A percentile compares a stretch with the other conserved stretches of the same genome.
Conservation (phyloP, 2,329 filamentous ascomycete species). For the Magnaporthales sp. region DNA sequence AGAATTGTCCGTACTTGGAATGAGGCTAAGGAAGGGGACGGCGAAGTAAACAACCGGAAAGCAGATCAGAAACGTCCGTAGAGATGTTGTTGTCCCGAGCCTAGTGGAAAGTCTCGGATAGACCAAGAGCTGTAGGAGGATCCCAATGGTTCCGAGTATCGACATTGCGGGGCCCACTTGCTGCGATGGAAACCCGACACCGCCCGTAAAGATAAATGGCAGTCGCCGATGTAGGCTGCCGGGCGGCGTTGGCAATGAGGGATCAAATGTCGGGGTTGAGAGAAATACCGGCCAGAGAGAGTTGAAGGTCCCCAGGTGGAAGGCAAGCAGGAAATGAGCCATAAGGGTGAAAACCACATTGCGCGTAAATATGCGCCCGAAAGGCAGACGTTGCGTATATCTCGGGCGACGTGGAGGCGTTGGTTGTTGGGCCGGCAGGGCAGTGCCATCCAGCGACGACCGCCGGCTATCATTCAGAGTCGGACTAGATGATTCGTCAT, state of each 20-base stretch:
- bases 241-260: slow-evolving; percentile 19
- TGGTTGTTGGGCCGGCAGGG: background rate
- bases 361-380: slow-evolving; percentile 44
- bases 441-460: background rate
- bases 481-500: background rate
- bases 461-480: background rate
- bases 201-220: slow-evolving; percentile 61
- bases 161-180: slow-evolving; percentile 72
- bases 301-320: slow-evolving; percentile 70
- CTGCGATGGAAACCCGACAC: slow-evolving; percentile 62
- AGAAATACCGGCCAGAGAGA: slow-evolving; percentile 70
- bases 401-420: slow-evolving; percentile 16
- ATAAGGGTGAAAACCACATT: slow-evolving; percentile 47
- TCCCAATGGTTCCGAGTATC: slow-evolving; percentile 67
- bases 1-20: slow-evolving; percentile 43
- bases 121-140: slow-evolving; percentile 60
- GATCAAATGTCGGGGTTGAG: slow-evolving; percentile 56
- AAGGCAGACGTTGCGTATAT: slow-evolving; percentile 39
- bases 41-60: slow-evolving; percentile 64
- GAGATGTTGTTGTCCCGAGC: slow-evolving; percentile 60
- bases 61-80: slow-evolving; percentile 58
- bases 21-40: slow-evolving; percentile 61
- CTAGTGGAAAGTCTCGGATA: slow-evolving; percentile 60
- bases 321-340: slow-evolving; percentile 60
- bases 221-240: slow-evolving; percentile 26